Evolutionary conservation across 495 filamentous ascomycete genomes (phyloP), one percentile per base, ranked within the genome.

Genomic region (Talaromyces liani): DNA sequence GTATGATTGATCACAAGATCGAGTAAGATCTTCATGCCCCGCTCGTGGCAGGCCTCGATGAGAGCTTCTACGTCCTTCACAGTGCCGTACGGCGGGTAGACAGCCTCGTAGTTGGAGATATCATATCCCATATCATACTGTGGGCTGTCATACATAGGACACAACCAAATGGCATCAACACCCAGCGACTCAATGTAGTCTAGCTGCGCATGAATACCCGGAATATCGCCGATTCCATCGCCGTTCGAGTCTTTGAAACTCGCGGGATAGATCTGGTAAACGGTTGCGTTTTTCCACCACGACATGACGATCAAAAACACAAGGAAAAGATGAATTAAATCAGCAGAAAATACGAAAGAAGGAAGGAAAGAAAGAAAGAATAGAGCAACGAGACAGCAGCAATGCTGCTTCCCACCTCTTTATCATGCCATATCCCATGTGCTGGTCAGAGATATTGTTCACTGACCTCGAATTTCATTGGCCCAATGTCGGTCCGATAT

Each of bases 1-100:
- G 84, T 87, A 63, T 87, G 84, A 63, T 86, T 87, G 29, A 86
- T 76, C 1, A 87, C 84, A 5, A 87, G 70, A 58, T 85, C 83
- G 65, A 86, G 79, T 31, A 87, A 74, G 25, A 85, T 68, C 12
- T 76, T 79, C 72, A 87, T 80, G 8, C 75, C 79, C 33, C 81
- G 72, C 58, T 73, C 72, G 63, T 84, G 80, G 55, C 80, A 74
- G 54, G 74, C 80, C 0, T 67, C 61, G 31, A 85, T 80, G 10
- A 87, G 72, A 1, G 69, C 62, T 58, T 87, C 83, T 20, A 85
- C 73, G 69, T 87, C 84, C 22, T 73, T 69, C 3, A 84, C 72
- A 1, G 81, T 83, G 9, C 84, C 84, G 63, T 86, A 87, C 2
- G 74, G 73, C 0, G 78, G 76, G 61, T 82, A 75, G 22, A 85